Evolutionary conservation across 177 flowering plant species (phyloP).

Genomic region (Vitis hybrid): DNA sequence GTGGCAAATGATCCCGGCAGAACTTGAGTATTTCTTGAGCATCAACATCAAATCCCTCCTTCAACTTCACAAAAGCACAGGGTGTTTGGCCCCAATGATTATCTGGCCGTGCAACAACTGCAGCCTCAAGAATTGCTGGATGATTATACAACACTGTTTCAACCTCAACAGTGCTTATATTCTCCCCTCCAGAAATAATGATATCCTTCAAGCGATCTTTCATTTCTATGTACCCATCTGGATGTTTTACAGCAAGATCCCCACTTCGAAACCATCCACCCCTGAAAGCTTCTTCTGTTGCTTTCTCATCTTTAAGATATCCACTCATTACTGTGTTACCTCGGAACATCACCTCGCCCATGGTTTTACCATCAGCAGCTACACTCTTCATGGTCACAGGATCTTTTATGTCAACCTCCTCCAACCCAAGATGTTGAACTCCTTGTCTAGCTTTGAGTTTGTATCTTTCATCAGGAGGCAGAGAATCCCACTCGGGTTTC

Average conservation of each 20-base stretch:
- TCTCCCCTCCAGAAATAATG: slow-evolving; percentile 36
- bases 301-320: slow-evolving; percentile 29
- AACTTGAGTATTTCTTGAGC: slow-evolving; percentile 23
- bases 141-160: slow-evolving; percentile 37
- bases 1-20: slow-evolving; percentile 29
- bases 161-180: slow-evolving; percentile 39
- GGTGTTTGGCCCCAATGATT: slow-evolving; percentile 39
- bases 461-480: slow-evolving; percentile 6
- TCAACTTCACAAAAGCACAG: slow-evolving; percentile 37
- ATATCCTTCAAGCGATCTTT: slow-evolving; percentile 44
- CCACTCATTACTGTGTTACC: slow-evolving; percentile 43
- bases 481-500: slow-evolving; percentile 23
- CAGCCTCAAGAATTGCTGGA: slow-evolving; percentile 40
- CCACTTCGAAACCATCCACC: slow-evolving; percentile 42
- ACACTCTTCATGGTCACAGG: slow-evolving; percentile 33
- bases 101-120: slow-evolving; percentile 39
- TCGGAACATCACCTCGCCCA: slow-evolving; percentile 43
- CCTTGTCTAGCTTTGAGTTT: slow-evolving; percentile 25
- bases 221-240: slow-evolving; percentile 35
- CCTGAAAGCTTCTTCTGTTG: slow-evolving; percentile 33
- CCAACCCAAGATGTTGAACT: slow-evolving; percentile 12
- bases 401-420: slow-evolving; percentile 37
- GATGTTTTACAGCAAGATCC: slow-evolving; percentile 37
- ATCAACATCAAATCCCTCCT: slow-evolving; percentile 19
- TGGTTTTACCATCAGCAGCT: slow-evolving; percentile 29